Evolutionary conservation across 2,329 filamentous ascomycete genomes (phyloP), one percentile per base, ranked within the genome.

Genomic region (Cladosporium sp.): DNA sequence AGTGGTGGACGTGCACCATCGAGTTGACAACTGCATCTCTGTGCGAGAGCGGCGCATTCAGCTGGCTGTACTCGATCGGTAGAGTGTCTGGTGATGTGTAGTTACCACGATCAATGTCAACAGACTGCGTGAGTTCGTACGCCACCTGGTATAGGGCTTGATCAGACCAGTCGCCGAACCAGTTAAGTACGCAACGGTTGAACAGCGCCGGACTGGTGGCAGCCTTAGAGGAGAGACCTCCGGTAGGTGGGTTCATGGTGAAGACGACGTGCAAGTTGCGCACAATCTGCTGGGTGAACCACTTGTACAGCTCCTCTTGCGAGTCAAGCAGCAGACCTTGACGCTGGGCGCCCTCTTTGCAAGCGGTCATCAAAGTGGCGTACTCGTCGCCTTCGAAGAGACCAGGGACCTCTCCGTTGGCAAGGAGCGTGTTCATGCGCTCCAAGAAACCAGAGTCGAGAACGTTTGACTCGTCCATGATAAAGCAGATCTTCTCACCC

Each of bases 101-200:
- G 70, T 87, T 92, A 55, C 89, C 81, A 63, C 92, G 88, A 72
- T 99, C 94, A 57, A 99, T 82, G 72, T 99, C 94, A 60, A 99
- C 87, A n/a, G 91, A 93, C 65, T 96, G 89, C 1, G 95, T 99
- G 59, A 99, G 85, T 75, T 99, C 94, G 63, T 90, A 92, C 22
- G 90, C 92, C 63, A 99, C 95, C 75, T 99, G 95, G 86, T 95
- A 99, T 19, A 99, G 83, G 38, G 94, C 95, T 77, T 99, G 94
- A 74, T 99, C 94, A 55, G 94, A 99, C 94, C 94, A 99, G 76
- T 99, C 94, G 64, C 94, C 94, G 73, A 99, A 97, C 94, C 94
- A 99, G 77, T 99, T 99, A 67, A 99, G 87, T 51, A 99, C 94
- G 72, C 94, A 99, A 82, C 94, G 88, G 80, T 99, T 99, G 88